Evolutionary conservation across 2,329 filamentous ascomycete genomes (phyloP), one percentile per base, ranked within the genome.

Genomic region (Sordariomycetes sp.): DNA sequence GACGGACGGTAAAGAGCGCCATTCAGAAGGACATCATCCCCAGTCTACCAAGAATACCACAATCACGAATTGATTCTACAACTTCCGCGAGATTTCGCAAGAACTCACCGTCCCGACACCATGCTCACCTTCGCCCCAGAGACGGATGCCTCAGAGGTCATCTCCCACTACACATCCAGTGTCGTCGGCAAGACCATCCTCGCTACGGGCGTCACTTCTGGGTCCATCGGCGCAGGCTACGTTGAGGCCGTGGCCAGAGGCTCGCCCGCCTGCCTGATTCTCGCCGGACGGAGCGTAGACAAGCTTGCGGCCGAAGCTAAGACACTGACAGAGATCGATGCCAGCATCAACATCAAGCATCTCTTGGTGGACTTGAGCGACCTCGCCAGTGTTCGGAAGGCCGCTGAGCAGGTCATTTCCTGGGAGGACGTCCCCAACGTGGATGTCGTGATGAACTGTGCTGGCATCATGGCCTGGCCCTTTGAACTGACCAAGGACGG

Each of bases 401-500:
- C 59, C 0, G 59, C 58, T 4, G 43, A 39, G 7, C 40, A 46
- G 5, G 50, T 66, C 5, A 57, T 54, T 10, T 24, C 36, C 1
- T 56, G 53, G 47, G 36, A 19, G 3, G 54, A 57, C 5, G 48
- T 58, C 3, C 47, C 44, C 39, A 43, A 45, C 7, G 42, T 50
- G 10, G 45, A 36, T 45, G 42, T 36, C 10, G 42, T 61, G 6
- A 42, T 67, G 39, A 64, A 65, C 45, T 65, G 58, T 34, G 63
- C 64, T 2, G 57, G 53, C 11, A 46, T 61, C 30, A 58, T 58
- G 55, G 54, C 45, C 5, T 30, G 47, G 4, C 36, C 39, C 12
- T 41, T 40, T 10, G 42, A 33, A 23, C 35, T 40, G 9, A 49
- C 49, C 2, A 39, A 43, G 8, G 56, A 62, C 21, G 57, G 58